Evolutionary conservation across 2,329 filamentous ascomycete genomes (phyloP), one percentile per base, ranked within the genome.

Genomic region (Cryphonectria carpinicola): DNA sequence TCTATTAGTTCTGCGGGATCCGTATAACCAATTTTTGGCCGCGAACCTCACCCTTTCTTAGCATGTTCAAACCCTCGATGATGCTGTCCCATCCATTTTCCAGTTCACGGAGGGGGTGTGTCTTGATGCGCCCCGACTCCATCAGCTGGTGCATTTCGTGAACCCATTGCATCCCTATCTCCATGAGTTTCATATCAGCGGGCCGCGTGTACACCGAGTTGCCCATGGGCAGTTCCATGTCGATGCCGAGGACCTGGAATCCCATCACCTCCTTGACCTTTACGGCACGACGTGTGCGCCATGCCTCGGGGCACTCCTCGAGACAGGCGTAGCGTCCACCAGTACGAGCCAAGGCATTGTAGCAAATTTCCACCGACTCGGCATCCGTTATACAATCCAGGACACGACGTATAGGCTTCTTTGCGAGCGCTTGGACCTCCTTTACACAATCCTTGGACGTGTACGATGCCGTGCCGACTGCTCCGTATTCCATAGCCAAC

Each of bases 321-420:
- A 81, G 74, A 32, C 77, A 80, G 10, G 77, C 79, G 65, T 80
- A 80, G 1, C 75, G 74, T 2, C 76, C 79, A 0, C 79, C 79
- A 0, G 74, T 71, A 2, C 79, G 77, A 0, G 68, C 72, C 19
- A 81, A 49, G 4, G 76, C 75, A 0, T 52, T 72, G 46, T 77
- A 77, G 67, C 78, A 81, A 2, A 70, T 69, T 0, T 71, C 67
- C 0, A 67, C 77, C 0, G 79, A 80, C 37, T 77, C 75, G 2
- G 75, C 63, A 25, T 49, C 66, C 0, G 78, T 79, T 63, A 80
- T 80, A 73, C 78, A 80, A 66, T 80, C 79, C 1, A 80, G 66
- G 4, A 72, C 75, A 28, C 76, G 73, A 13, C 73, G 72, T 10
- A 80, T 75, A 19, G 75, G 74, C 4, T 17, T 28, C 6, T 54